These are phyloP conservation scores for Chrysosporium keratinophilum DNA, from an alignment of 2,329 filamentous ascomycete species.

Conservation along the genomic window DNA sequence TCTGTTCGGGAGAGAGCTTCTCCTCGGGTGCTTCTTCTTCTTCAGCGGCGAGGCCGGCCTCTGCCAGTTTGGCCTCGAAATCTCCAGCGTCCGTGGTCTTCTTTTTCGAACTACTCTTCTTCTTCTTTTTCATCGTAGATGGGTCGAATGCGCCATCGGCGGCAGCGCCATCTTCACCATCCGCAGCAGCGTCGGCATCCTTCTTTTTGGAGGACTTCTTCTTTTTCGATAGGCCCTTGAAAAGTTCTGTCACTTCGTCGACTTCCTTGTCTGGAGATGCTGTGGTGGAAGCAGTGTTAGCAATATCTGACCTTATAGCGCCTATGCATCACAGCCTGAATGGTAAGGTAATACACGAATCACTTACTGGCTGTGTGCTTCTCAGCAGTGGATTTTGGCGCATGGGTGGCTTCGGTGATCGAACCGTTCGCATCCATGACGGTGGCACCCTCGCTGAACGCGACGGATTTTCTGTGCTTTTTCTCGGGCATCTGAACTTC, in stretches of 20 bases:
- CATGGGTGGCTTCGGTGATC: constrained; percentile 60
- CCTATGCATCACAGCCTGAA: background rate
- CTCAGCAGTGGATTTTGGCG: constrained; percentile 69
- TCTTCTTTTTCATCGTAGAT: constrained; percentile 73
- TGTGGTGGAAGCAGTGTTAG: constrained; percentile 46
- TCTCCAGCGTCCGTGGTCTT: constrained; percentile 52
- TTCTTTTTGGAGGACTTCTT: constrained; percentile 56
- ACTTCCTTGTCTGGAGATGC: constrained; percentile 44
- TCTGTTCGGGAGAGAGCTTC: constrained; percentile 46
- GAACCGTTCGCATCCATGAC: constrained; percentile 85
- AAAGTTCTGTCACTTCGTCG: constrained; percentile 56
- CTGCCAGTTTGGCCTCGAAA: constrained; percentile 56
- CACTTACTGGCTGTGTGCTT: constrained; percentile 61
- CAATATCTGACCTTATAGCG: background rate
- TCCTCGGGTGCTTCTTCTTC: constrained; percentile 48
- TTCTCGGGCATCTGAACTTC: constrained; percentile 26
- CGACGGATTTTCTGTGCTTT: constrained; percentile 83
- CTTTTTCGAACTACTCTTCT: constrained; percentile 52
- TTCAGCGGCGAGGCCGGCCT: constrained; percentile 50
- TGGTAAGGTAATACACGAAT: background rate
- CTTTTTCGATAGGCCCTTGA: constrained; percentile 63
- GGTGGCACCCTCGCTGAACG: constrained; percentile 78
- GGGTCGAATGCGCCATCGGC: constrained; percentile 54
- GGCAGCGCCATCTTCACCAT: constrained; percentile 41
- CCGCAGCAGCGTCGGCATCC: constrained; percentile 43